These are phyloP conservation scores for Beauveria medogensis DNA, from an alignment of 2,329 filamentous ascomycete species.

Conservation along the genomic window DNA sequence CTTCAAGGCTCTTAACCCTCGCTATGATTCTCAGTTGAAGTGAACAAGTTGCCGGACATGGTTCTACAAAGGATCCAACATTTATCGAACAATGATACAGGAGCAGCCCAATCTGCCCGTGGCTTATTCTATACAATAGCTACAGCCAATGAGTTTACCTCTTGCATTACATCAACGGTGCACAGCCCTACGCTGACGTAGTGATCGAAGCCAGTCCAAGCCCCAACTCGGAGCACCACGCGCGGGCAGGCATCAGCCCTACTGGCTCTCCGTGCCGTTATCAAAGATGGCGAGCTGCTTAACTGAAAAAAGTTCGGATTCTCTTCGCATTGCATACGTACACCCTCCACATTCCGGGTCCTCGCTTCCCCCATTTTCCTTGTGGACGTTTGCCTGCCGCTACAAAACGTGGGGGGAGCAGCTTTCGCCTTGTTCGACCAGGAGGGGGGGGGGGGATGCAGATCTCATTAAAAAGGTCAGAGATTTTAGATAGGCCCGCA, in stretches of 20 bases:
- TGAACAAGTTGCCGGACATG: no score
- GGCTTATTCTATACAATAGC: no score
- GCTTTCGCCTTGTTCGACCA: not conserved
- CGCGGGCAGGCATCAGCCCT: not conserved
- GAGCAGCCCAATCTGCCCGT: no score
- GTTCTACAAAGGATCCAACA: no score
- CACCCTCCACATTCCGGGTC: not conserved
- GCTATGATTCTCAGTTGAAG: no score
- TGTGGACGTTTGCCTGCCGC: no score
- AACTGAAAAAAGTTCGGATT: not conserved
- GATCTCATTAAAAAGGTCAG: no score
- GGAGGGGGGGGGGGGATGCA: no score
- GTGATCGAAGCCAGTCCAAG: not conserved
- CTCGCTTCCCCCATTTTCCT: not conserved
- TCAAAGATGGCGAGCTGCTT: not conserved
- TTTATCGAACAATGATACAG: no score
- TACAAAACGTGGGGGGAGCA: not conserved
- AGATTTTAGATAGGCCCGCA: no score
- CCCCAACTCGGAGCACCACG: not conserved
- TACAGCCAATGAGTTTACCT: not conserved
- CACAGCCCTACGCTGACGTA: not conserved
- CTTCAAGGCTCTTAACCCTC: no score
- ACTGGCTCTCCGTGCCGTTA: not conserved
- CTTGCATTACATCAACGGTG: no score
- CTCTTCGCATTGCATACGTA: not conserved